phyloP scores from a whole-genome alignment of 495 filamentous ascomycete genomes.

The Penicillium nucicola region DNA sequence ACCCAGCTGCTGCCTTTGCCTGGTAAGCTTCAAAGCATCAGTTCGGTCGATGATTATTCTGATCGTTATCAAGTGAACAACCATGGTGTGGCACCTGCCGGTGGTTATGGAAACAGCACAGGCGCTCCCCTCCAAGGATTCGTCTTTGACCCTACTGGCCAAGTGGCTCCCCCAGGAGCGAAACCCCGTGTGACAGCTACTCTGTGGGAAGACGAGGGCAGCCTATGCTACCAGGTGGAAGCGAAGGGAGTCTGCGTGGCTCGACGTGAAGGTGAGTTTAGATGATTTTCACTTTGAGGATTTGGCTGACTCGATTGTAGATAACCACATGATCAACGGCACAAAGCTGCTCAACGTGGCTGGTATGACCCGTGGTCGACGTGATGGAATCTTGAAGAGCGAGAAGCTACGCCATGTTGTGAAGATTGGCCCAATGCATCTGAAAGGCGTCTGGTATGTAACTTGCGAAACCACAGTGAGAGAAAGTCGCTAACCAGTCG shows the following conservation, averaged over 20 bases:
- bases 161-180: slow-evolving; percentile 90
- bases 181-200: slow-evolving; percentile 98
- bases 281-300: not conserved
- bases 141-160: slow-evolving; percentile 81
- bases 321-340: slow-evolving; percentile 99
- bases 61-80: slow-evolving; percentile 35
- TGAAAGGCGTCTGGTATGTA: slow-evolving; percentile 96
- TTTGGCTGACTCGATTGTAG: slow-evolving; percentile 41
- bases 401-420: slow-evolving; percentile 96
- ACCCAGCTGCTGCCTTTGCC: slow-evolving; percentile 67
- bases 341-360: slow-evolving; percentile 97
- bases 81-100: slow-evolving; percentile 39
- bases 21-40: slow-evolving; percentile 35
- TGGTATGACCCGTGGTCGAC: slow-evolving; percentile 93
- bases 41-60: slow-evolving; percentile 3
- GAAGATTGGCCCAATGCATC: slow-evolving; percentile 98
- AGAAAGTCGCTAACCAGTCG: not conserved
- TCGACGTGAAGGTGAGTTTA: slow-evolving; percentile 75
- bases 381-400: slow-evolving; percentile 96
- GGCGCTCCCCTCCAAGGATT: slow-evolving; percentile 51
- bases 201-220: slow-evolving; percentile 97
- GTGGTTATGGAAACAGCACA: slow-evolving; percentile 49
- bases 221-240: slow-evolving; percentile 96
- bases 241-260: slow-evolving; percentile 95
- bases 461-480: not conserved